Conservation (phyloP, 495 filamentous ascomycete species). For the Chaetomium cochliodes region DNA sequence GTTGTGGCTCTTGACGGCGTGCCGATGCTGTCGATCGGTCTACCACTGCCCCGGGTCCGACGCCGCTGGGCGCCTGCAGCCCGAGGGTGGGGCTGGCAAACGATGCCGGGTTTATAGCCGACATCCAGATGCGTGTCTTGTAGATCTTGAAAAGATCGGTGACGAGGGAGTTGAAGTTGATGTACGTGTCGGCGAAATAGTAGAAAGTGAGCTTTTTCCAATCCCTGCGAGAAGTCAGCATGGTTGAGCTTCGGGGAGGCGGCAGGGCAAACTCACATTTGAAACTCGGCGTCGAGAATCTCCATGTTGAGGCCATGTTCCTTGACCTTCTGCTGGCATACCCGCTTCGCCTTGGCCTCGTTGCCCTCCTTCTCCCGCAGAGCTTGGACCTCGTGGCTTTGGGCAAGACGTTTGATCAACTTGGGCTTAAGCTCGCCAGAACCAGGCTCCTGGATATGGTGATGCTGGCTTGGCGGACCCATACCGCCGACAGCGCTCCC, state of each 20-base stretch:
- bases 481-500: constrained; percentile 71
- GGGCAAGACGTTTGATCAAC: constrained; percentile 90
- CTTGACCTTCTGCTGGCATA: constrained; percentile 92
- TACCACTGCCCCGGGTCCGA: constrained; percentile 61
- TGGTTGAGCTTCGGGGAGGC: constrained; percentile 50
- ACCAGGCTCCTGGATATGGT: constrained; percentile 71
- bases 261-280: constrained; percentile 67
- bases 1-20: constrained; percentile 48
- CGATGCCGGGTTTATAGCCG: constrained; percentile 94
- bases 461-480: constrained; percentile 62
- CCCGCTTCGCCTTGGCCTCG: constrained; percentile 94
- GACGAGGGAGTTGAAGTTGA: constrained; percentile 97
- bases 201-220: constrained; percentile 99
- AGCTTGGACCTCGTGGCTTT: constrained; percentile 81
- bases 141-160: constrained; percentile 98
- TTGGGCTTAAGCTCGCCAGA: constrained; percentile 84
- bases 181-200: constrained; percentile 96
- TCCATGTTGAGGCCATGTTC: constrained; percentile 97
- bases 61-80: constrained; percentile 62
- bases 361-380: constrained; percentile 94
- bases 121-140: constrained; percentile 99
- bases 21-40: constrained; percentile 43
- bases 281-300: constrained; percentile 98
- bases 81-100: constrained; percentile 82
- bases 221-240: constrained; percentile 60